phyloP scores from a whole-genome alignment of 2,329 filamentous ascomycete species.

The Macroventuria anomochaeta region DNA sequence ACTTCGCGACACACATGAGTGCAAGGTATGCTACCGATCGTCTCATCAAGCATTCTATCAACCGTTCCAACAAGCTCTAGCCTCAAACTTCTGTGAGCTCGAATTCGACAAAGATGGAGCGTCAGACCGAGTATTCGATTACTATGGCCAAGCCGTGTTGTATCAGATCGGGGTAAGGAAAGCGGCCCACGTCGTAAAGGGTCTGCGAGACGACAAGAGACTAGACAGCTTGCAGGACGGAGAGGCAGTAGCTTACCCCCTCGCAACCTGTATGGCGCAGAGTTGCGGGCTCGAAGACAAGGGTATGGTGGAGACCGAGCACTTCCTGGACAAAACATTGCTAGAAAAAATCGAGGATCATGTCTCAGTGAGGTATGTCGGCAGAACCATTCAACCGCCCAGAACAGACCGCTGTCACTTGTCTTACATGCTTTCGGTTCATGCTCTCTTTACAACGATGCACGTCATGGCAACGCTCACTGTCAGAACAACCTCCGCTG shows the following conservation, averaged over 20 bases:
- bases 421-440: constrained; percentile 12
- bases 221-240: too few relatives aligned
- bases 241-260: too few relatives aligned
- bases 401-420: background rate
- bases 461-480: background rate
- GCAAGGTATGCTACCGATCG: too few relatives aligned
- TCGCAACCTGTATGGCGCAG: too few relatives aligned
- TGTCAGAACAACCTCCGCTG: background rate
- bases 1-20: background rate
- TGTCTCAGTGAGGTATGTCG: constrained; percentile 10
- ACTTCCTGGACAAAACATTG: background rate
- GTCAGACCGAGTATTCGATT: background rate
- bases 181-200: too few relatives aligned
- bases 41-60: too few relatives aligned
- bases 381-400: background rate
- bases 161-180: too few relatives aligned
- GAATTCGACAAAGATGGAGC: too few relatives aligned
- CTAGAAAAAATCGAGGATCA: background rate
- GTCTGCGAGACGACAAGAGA: too few relatives aligned
- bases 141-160: too few relatives aligned
- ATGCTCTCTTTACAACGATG: background rate
- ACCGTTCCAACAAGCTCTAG: too few relatives aligned
- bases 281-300: background rate
- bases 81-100: too few relatives aligned
- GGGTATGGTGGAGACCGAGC: background rate